These are phyloP conservation scores for Daldinia bambusicola DNA, from an alignment of 495 filamentous ascomycete species.

Conservation along the genomic window DNA sequence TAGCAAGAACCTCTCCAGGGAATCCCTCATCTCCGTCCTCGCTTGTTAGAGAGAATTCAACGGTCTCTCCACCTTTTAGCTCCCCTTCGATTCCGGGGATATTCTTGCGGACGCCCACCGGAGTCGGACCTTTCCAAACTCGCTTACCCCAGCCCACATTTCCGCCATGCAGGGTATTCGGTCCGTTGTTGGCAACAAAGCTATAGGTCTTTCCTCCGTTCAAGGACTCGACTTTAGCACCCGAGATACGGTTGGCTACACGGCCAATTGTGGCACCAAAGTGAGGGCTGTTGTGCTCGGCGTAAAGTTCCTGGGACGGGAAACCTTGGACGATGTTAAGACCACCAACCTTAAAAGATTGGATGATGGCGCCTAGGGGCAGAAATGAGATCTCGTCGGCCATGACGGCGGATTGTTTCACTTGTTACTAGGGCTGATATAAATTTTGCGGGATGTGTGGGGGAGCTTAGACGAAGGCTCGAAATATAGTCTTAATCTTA, in stretches of 20 bases:
- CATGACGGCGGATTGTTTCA: conserved; percentile 44
- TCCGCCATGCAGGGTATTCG: conserved; percentile 87
- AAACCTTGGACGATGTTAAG: conserved; percentile 90
- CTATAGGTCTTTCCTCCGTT: conserved; percentile 75
- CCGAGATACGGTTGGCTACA: conserved; percentile 84
- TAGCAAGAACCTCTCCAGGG: conserved; percentile 82
- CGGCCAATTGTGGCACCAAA: conserved; percentile 96
- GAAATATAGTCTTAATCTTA: conserved; percentile 6
- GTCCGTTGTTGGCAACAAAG: conserved; percentile 77
- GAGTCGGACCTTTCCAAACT: conserved; percentile 78
- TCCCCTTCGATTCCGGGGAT: conserved; percentile 60
- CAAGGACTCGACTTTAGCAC: conserved; percentile 73
- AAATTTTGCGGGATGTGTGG: conserved; percentile 16
- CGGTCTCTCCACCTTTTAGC: conserved; percentile 75
- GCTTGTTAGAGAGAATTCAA: conserved; percentile 78
- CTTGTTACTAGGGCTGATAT: conserved; percentile 2
- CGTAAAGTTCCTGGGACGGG: conserved; percentile 76
- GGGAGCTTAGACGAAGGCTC: conserved; percentile 3
- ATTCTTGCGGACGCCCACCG: conserved; percentile 58
- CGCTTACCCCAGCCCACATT: conserved; percentile 84
- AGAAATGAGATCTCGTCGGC: conserved; percentile 71
- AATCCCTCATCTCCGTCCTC: conserved; percentile 84
- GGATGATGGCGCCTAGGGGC: conserved; percentile 87
- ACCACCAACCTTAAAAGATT: conserved; percentile 78
- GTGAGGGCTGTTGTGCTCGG: conserved; percentile 74